phyloP scores from a whole-genome alignment of 2,329 filamentous ascomycete genomes.

The Stemphylium vesicarium region DNA sequence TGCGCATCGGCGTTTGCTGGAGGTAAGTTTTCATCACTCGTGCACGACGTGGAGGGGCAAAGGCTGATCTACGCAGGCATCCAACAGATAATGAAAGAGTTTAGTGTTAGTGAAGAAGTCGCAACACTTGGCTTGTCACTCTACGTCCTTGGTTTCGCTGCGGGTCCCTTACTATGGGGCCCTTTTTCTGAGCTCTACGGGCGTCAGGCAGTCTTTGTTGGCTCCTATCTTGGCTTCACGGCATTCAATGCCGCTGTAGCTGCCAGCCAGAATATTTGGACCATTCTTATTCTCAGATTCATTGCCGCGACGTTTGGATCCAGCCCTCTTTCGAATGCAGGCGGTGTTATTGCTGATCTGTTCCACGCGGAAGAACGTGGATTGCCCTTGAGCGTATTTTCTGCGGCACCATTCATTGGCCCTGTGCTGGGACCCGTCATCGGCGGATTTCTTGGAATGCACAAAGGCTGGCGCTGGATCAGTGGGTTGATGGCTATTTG shows the following conservation, averaged over 20 bases:
- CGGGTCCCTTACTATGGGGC: conserved; percentile 54
- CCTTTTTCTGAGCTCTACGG: conserved; percentile 63
- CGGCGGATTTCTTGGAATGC: conserved; percentile 20
- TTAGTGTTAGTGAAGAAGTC: too few relatives aligned
- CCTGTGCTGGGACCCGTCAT: conserved; percentile 55
- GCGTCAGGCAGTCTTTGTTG: conserved; percentile 63
- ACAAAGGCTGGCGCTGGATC: conserved; percentile 37
- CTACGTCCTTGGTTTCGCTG: conserved; percentile 52
- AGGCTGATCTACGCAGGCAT: too few relatives aligned
- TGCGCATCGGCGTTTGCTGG: too few relatives aligned
- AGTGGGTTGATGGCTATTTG: conserved; percentile 62
- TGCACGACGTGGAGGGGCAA: too few relatives aligned
- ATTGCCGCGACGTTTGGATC: conserved; percentile 69
- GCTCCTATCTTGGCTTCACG: conserved; percentile 63
- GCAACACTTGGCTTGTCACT: conserved; percentile 51
- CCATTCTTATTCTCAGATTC: conserved; percentile 70
- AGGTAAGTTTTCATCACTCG: too few relatives aligned
- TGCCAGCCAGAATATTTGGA: conserved; percentile 62
- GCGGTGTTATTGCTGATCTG: conserved; percentile 51
- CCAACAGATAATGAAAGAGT: too few relatives aligned
- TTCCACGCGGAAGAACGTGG: conserved; percentile 46
- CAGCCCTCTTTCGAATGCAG: conserved; percentile 68
- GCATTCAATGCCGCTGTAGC: conserved; percentile 67
- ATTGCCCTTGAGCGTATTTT: conserved; percentile 54
- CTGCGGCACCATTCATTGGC: conserved; percentile 55